Evolutionary conservation across 805 yeast genomes (phyloP).

Genomic region (Maudiozyma bulderi): DNA sequence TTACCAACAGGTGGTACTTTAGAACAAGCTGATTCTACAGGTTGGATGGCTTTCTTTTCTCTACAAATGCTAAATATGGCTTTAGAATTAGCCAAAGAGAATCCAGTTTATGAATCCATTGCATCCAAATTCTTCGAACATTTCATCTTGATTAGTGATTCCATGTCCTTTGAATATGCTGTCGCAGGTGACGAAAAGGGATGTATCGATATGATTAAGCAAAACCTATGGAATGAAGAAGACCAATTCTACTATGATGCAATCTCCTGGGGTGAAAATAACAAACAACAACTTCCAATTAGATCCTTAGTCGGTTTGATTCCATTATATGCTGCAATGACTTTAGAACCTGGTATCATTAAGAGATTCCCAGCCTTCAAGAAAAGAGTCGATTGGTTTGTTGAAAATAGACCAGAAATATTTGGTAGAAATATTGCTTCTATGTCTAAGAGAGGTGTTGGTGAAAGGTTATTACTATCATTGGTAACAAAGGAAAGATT

Average conservation of each 20-base stretch:
- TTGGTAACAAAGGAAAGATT: constrained; percentile 75
- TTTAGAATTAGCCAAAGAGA: constrained; percentile 75
- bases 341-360: constrained; percentile 76
- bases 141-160: constrained; percentile 83
- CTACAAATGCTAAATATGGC: constrained; percentile 90
- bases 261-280: constrained; percentile 67
- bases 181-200: constrained; percentile 26
- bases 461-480: constrained; percentile 71
- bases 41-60: constrained; percentile 94
- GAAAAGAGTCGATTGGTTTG: constrained; percentile 76
- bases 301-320: constrained; percentile 86
- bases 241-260: constrained; percentile 89
- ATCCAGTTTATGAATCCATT: constrained; percentile 82
- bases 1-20: constrained; percentile 84
- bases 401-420: constrained; percentile 56
- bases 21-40: constrained; percentile 93
- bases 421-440: constrained; percentile 81
- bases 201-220: constrained; percentile 37
- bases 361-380: constrained; percentile 74
- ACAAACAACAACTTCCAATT: constrained; percentile 65
- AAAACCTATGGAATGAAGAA: constrained; percentile 80
- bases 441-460: constrained; percentile 73
- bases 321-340: constrained; percentile 81
- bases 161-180: constrained; percentile 63
- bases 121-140: constrained; percentile 94